Evolutionary conservation across 305 asterid genomes (phyloP).

Genomic region (Solanum chacoense): DNA sequence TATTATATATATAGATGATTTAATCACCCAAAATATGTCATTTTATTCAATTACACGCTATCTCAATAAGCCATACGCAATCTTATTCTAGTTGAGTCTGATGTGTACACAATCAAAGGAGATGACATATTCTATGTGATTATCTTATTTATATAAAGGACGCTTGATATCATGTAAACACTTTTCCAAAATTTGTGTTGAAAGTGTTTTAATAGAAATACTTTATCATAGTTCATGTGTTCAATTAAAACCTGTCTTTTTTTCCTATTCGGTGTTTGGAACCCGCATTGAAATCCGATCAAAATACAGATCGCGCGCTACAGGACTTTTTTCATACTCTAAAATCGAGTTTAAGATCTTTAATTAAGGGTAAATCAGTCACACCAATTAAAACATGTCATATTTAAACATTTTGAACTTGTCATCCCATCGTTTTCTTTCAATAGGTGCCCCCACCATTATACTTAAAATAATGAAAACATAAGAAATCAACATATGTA

Average conservation of each 20-base stretch:
- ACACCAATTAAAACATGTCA: not conserved
- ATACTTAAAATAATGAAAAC: not conserved
- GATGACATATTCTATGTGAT: not conserved
- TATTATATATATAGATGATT: not conserved
- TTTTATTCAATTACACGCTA: not conserved
- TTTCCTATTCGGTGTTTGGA: fast-evolving
- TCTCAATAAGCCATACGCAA: not conserved
- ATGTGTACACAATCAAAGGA: not conserved
- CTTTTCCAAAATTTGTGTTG: not conserved
- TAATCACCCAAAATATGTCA: not conserved
- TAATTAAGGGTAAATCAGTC: fast-evolving
- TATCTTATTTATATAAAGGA: not conserved
- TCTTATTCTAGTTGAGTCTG: not conserved
- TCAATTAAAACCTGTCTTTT: too few relatives aligned
- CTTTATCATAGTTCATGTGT: not conserved
- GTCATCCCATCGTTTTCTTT: not conserved
- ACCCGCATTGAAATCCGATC: fast-evolving
- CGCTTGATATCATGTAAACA: not conserved
- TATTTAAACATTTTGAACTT: not conserved
- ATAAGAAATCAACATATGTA: not conserved
- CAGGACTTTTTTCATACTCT: fast-evolving
- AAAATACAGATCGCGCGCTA: fast-evolving
- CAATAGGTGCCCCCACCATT: not conserved
- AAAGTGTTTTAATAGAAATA: not conserved
- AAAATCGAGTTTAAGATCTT: fast-evolving